Evolutionary conservation across 805 yeast genomes (phyloP), one percentile per base, ranked within the genome.

Genomic region (Jamesozyma gamospora): DNA sequence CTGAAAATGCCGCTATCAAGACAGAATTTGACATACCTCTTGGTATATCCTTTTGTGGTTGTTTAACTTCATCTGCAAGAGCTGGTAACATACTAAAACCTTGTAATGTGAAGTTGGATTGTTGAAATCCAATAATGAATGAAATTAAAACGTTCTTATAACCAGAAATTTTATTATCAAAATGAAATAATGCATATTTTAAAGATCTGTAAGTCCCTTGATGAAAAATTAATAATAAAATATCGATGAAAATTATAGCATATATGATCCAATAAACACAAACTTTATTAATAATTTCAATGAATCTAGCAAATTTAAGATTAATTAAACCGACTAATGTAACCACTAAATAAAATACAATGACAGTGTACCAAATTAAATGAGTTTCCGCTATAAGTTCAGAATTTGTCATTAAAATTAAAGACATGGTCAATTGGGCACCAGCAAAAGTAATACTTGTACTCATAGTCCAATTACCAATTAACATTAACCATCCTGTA

Each of bases 61-160:
- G 66, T 45, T 77, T 72, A 13, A 84, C 92, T 60, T 84, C 94
- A 51, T 84, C 94, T 35, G 87, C 77, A 67, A 84, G 73, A 5
- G 90, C 78, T 15, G 85, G 82, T 21, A 84, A 66, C 74, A 83
- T 77, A 21, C 90, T 90, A 58, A 81, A 84, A 0, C 92, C 94
- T 43, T 83, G 84, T 53, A 83, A 66, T 17, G 90, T 82, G 60
- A 82, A 81, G 26, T 82, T 77, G 1, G 87, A 77, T 45, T 83
- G 81, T 58, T 81, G 87, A 42, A 84, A 71, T 0, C 92, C 92
- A 33, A 84, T 75, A 37, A 84, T 62, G 45, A 83, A 83, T 2
- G 92, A 85, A 44, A 83, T 50, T 1, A 75, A 70, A 36, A 67
- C 71, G 14, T 84, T 80, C 5, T 40, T 28, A 81, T 87, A 82